phyloP scores from a whole-genome alignment of 2,329 filamentous ascomycete genomes.

The Ilyonectria robusta region DNA sequence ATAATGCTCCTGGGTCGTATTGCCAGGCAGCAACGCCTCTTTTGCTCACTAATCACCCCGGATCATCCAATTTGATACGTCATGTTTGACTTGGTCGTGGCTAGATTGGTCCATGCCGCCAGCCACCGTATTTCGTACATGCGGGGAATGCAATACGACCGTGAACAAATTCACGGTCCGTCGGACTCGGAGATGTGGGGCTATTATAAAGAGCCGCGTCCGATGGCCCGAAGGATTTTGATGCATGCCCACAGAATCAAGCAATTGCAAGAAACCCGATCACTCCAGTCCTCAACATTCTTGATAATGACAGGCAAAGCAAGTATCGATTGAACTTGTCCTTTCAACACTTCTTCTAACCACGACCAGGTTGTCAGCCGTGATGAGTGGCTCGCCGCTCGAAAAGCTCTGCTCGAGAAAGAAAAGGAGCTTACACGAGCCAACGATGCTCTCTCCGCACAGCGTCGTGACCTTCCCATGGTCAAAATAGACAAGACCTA shows the following conservation, averaged over 20 bases:
- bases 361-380: constrained; percentile 49
- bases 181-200: not conserved
- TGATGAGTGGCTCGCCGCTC: constrained; percentile 53
- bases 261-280: not conserved
- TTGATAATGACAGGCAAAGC: constrained; percentile 24
- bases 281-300: not conserved
- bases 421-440: constrained; percentile 53
- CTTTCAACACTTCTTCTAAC: not conserved
- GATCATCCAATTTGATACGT: not conserved
- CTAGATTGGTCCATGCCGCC: constrained; percentile 6
- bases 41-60: constrained; percentile 23
- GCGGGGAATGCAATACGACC: not conserved
- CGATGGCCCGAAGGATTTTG: not conserved
- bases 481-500: constrained; percentile 55
- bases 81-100: not conserved
- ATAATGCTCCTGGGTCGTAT: not conserved
- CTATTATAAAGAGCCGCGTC: not conserved
- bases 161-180: not conserved
- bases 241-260: not conserved
- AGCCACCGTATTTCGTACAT: not conserved
- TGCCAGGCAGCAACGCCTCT: constrained; percentile 19
- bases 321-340: not conserved
- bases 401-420: constrained; percentile 52
- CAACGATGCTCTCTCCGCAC: constrained; percentile 47
- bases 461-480: constrained; percentile 56